These are phyloP conservation scores for Claviceps pazoutovae DNA, from an alignment of 2,329 filamentous ascomycete genomes.

Conservation along the genomic window DNA sequence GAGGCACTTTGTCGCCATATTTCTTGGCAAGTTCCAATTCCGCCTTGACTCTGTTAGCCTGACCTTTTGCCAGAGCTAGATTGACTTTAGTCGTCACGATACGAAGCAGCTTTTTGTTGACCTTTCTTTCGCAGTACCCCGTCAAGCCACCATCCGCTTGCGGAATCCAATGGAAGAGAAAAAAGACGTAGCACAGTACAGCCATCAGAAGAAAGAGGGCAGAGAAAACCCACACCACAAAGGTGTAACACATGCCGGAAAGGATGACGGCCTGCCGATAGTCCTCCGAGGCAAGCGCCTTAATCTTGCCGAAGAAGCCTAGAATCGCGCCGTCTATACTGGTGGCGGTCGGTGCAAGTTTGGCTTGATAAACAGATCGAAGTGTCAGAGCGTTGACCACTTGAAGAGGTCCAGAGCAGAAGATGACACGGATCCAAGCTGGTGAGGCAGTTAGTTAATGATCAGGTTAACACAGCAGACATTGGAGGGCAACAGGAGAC, in stretches of 20 bases:
- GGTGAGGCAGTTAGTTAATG: background rate
- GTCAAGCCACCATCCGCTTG: conserved; percentile 64
- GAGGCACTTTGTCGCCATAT: conserved; percentile 32
- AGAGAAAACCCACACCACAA: conserved; percentile 78
- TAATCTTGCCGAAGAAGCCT: conserved; percentile 75
- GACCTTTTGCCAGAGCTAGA: conserved; percentile 71
- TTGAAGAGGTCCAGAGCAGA: conserved; percentile 86
- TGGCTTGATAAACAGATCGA: conserved; percentile 65
- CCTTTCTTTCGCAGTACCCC: conserved; percentile 81
- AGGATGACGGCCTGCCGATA: conserved; percentile 71
- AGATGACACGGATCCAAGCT: conserved; percentile 78
- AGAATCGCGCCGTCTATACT: conserved; percentile 49
- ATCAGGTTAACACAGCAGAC: background rate
- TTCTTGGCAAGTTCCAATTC: conserved; percentile 37
- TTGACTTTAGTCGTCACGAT: conserved; percentile 82
- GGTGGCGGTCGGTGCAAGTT: conserved; percentile 43
- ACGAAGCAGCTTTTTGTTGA: conserved; percentile 69
- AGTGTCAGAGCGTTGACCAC: conserved; percentile 82
- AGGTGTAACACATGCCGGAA: conserved; percentile 81
- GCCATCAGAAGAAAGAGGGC: conserved; percentile 63
- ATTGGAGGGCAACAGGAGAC: background rate
- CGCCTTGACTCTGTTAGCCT: conserved; percentile 41
- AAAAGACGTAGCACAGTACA: conserved; percentile 67
- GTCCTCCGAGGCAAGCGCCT: conserved; percentile 56
- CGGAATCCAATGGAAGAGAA: conserved; percentile 87